A percentile compares a stretch with the other conserved stretches of the same genome.
phyloP scores from a whole-genome alignment of 2,329 filamentous ascomycete genomes.

The Aspergillus pseudonomiae region DNA sequence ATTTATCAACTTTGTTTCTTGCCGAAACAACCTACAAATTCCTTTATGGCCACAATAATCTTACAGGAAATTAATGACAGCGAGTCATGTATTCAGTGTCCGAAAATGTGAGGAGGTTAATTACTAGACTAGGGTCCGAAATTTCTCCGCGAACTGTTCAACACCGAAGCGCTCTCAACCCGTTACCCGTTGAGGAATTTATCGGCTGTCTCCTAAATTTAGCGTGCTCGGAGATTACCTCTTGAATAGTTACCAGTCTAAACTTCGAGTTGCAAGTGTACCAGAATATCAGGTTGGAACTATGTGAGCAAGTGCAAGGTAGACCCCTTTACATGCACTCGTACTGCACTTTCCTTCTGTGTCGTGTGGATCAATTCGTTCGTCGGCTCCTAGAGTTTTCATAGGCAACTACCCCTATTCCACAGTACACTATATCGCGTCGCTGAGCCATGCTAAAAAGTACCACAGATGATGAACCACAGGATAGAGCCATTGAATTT shows the following conservation, averaged over 20 bases:
- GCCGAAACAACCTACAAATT: not conserved
- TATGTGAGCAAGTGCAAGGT: not conserved
- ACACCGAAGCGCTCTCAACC: not conserved
- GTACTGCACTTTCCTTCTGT: not conserved
- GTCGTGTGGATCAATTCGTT: not conserved
- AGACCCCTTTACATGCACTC: not conserved
- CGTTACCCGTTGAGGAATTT: not conserved
- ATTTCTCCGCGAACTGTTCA: not conserved
- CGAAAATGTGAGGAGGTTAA: not conserved
- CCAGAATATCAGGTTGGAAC: not conserved
- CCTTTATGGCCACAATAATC: not conserved
- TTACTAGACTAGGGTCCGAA: not conserved
- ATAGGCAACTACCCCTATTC: not conserved
- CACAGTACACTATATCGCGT: not conserved
- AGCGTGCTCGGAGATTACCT: not conserved
- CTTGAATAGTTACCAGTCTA: not conserved
- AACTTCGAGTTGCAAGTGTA: not conserved
- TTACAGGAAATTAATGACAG: not conserved
- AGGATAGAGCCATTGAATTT: not conserved
- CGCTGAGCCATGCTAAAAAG: not conserved
- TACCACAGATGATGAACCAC: not conserved
- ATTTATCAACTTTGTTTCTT: not conserved
- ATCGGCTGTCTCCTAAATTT: not conserved
- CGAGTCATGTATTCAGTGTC: not conserved
- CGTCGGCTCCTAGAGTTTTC: not conserved